Evolutionary conservation across 441 rosid genomes (phyloP).

Genomic region (Syzygium malaccense): DNA sequence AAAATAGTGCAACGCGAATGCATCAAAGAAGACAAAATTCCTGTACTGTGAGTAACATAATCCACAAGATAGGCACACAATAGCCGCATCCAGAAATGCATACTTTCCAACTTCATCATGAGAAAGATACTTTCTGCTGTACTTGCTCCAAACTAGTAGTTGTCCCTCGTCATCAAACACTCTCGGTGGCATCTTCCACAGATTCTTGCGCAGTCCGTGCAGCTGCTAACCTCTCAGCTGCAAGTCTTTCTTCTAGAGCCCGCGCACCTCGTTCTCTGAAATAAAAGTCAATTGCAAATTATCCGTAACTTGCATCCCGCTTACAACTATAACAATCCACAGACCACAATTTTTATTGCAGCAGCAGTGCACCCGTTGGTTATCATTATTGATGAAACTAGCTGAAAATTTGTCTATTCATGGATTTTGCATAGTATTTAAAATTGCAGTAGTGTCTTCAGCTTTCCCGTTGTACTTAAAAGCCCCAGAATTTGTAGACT

Average conservation of each 20-base stretch:
- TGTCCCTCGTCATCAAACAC: constrained; percentile 31
- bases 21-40: neutral
- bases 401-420: neutral
- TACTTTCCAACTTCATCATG: neutral
- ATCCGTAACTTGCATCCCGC: neutral
- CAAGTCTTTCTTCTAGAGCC: constrained; percentile 93
- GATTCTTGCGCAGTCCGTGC: constrained; percentile 43
- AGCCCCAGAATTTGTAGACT: neutral
- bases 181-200: constrained; percentile 47
- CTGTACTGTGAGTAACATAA: neutral
- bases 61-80: neutral
- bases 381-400: neutral
- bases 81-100: neutral
- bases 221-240: constrained; percentile 64
- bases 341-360: neutral
- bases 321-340: neutral
- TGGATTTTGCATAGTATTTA: neutral
- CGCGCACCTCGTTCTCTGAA: constrained; percentile 98
- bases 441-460: neutral
- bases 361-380: neutral
- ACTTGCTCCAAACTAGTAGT: neutral
- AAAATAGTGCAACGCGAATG: neutral
- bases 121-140: constrained; percentile 1
- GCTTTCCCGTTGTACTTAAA: neutral
- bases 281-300: neutral